phyloP scores from a whole-genome alignment of 2,329 filamentous ascomycete genomes.

The Phyllosticta capitalensis region DNA sequence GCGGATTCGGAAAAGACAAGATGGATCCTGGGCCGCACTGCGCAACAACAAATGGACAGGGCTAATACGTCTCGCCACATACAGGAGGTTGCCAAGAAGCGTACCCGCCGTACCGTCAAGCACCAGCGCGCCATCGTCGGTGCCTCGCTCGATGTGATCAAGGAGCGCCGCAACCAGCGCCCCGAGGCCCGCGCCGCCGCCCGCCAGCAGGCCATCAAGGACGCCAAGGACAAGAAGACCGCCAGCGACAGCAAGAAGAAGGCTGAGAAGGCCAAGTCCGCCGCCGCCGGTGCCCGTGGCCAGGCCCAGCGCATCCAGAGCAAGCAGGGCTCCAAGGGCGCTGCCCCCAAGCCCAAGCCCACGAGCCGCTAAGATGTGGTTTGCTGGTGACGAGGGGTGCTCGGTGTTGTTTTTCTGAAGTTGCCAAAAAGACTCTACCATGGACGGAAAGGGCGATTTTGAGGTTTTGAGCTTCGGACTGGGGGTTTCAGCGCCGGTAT shows the following conservation, averaged over 20 bases:
- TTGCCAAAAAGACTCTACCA: conserved; percentile 10
- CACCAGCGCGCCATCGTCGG: conserved; percentile 97
- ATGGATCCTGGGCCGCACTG: not conserved
- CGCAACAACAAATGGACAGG: not conserved
- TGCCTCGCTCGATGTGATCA: conserved; percentile 99
- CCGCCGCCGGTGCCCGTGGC: conserved; percentile 64
- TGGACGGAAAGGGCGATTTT: conserved; percentile 1
- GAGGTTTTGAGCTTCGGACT: conserved; percentile 4
- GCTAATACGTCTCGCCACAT: conserved; percentile 9
- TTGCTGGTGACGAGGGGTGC: conserved; percentile 8
- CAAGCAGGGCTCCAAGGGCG: conserved; percentile 96
- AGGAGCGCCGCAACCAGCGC: conserved; percentile 91
- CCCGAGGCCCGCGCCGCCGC: conserved; percentile 92
- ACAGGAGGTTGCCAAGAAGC: conserved; percentile 99
- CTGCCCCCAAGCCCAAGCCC: conserved; percentile 73
- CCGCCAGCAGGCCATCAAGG: conserved; percentile 84
- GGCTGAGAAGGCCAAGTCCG: conserved; percentile 96
- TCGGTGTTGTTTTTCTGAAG: conserved; percentile 11
- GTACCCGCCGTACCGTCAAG: conserved; percentile 96
- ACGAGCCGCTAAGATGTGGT: conserved; percentile 64
- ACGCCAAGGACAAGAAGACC: conserved; percentile 97
- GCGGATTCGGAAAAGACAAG: not conserved
- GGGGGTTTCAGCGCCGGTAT: conserved; percentile 9
- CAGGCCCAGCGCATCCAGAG: conserved; percentile 71
- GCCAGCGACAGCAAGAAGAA: conserved; percentile 87